Percentiles rank a stretch among this genome's conserved stretches.
These are phyloP conservation scores for Epicoccum sorghinum DNA, from an alignment of 2,329 filamentous ascomycete species.

Conservation along the genomic window DNA sequence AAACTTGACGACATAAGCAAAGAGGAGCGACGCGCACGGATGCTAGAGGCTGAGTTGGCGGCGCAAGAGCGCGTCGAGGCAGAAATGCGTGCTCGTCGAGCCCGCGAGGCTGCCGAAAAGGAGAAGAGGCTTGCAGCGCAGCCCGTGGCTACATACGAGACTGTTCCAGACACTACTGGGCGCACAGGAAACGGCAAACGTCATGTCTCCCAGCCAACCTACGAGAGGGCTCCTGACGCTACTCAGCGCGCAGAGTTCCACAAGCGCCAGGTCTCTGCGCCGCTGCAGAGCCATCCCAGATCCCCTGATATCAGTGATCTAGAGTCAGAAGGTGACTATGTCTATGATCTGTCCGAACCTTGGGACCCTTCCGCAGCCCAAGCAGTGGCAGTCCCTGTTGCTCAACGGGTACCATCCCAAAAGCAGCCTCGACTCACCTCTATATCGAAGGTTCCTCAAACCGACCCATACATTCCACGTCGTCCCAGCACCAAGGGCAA, in stretches of 20 bases:
- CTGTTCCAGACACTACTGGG: constrained; percentile 18
- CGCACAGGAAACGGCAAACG: constrained; percentile 30
- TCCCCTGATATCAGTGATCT: constrained; percentile 34
- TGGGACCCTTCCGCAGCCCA: constrained; percentile 41
- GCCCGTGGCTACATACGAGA: constrained; percentile 24
- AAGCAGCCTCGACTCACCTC: constrained; percentile 29
- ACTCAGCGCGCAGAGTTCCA: constrained; percentile 22
- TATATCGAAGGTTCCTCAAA: constrained; percentile 23
- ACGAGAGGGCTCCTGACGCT: constrained; percentile 16
- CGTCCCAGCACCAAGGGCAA: constrained; percentile 40
- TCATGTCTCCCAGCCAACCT: constrained; percentile 34
- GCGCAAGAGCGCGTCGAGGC: constrained; percentile 66
- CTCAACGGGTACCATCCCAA: constrained; percentile 28
- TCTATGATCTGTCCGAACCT: constrained; percentile 42
- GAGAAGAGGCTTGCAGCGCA: constrained; percentile 41
- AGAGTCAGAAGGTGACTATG: constrained; percentile 36
- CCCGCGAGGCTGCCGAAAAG: constrained; percentile 36
- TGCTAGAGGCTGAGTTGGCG: constrained; percentile 79
- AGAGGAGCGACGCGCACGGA: constrained; percentile 87
- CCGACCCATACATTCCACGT: constrained; percentile 26
- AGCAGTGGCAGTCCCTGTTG: constrained; percentile 24
- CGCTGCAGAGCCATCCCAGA: constrained; percentile 27
- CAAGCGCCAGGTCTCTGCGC: constrained; percentile 45
- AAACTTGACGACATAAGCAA: constrained; percentile 93
- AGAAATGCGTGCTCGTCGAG: constrained; percentile 41